These are phyloP conservation scores for Erysimum cheiri DNA, from an alignment of 441 rosid species.

Conservation along the genomic window DNA sequence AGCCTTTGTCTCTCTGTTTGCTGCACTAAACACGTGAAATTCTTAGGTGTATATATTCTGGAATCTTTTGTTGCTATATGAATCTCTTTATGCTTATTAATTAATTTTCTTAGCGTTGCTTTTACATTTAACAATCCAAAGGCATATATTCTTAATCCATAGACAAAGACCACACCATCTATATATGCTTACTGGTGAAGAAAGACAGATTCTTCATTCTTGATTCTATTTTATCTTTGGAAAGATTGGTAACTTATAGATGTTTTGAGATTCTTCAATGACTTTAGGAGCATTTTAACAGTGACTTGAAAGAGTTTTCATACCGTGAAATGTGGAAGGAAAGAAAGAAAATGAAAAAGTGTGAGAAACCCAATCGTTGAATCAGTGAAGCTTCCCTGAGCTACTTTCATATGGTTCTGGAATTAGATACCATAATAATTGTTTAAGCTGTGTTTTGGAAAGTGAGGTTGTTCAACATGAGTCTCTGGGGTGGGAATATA, in stretches of 20 bases:
- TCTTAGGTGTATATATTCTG: conserved; percentile 28
- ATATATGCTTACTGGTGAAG: conserved; percentile 43
- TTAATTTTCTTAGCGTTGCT: conserved; percentile 14
- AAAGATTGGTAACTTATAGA: conserved; percentile 29
- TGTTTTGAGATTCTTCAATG: conserved; percentile 34
- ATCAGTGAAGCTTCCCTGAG: conserved; percentile 37
- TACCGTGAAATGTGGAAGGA: conserved; percentile 43
- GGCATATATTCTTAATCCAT: conserved; percentile 44
- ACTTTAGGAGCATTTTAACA: conserved; percentile 35
- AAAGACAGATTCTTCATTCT: conserved; percentile 45
- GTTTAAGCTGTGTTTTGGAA: conserved; percentile 41
- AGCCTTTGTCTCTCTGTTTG: conserved; percentile 29
- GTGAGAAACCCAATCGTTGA: conserved; percentile 37
- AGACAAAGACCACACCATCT: conserved; percentile 41
- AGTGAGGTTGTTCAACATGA: conserved; percentile 32
- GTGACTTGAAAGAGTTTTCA: conserved; percentile 37
- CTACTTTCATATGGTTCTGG: conserved; percentile 39
- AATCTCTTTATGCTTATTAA: conserved; percentile 35
- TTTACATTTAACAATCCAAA: conserved; percentile 36
- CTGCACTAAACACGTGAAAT: conserved; percentile 37
- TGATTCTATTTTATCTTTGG: conserved; percentile 36
- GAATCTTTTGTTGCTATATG: conserved; percentile 37
- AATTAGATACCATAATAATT: conserved; percentile 46
- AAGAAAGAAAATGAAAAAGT: conserved; percentile 40
- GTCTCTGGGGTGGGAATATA: conserved; percentile 39